Percentiles rank a stretch among this genome's conserved stretches.
Conservation (phyloP, 495 filamentous ascomycete species). For the Chaetomidium leptoderma region DNA sequence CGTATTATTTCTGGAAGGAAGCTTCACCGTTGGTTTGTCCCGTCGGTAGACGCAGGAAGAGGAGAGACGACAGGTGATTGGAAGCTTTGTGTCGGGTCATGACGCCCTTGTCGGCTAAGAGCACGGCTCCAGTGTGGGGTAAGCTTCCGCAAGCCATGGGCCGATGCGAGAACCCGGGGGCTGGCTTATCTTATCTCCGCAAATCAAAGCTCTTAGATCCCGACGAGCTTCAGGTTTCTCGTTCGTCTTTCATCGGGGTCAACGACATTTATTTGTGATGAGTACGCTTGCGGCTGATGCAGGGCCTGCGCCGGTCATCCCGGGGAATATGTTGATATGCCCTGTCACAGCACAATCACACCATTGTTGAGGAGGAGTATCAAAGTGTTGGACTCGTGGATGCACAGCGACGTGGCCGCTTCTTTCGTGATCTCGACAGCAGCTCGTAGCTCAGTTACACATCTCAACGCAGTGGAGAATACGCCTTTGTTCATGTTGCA, state of each 20-base stretch:
- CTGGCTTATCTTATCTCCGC: neutral
- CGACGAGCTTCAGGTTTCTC: slow-evolving; percentile 16
- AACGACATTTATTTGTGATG: slow-evolving; percentile 59
- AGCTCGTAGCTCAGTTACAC: neutral
- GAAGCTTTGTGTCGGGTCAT: neutral
- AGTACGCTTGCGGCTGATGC: slow-evolving; percentile 44
- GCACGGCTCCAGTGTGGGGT: neutral
- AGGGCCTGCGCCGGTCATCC: slow-evolving; percentile 31
- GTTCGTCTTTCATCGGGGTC: slow-evolving; percentile 41
- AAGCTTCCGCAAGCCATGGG: no score
- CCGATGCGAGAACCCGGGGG: no score
- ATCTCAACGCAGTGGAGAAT: neutral
- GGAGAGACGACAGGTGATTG: neutral
- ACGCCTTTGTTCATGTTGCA: neutral
- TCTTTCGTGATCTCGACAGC: slow-evolving; percentile 10
- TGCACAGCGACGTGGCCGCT: slow-evolving; percentile 22
- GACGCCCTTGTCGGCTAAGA: slow-evolving; percentile 2
- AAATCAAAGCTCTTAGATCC: no score
- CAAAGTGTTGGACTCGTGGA: slow-evolving; percentile 52
- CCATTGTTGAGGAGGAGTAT: slow-evolving; percentile 55
- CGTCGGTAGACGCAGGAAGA: neutral
- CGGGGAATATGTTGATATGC: slow-evolving; percentile 53
- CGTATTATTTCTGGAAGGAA: neutral
- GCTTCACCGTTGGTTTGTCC: neutral
- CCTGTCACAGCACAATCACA: slow-evolving; percentile 52